Evolutionary conservation across 352 stramenopile species (phyloP).

Genomic region (Phytopythium kandeliae): DNA sequence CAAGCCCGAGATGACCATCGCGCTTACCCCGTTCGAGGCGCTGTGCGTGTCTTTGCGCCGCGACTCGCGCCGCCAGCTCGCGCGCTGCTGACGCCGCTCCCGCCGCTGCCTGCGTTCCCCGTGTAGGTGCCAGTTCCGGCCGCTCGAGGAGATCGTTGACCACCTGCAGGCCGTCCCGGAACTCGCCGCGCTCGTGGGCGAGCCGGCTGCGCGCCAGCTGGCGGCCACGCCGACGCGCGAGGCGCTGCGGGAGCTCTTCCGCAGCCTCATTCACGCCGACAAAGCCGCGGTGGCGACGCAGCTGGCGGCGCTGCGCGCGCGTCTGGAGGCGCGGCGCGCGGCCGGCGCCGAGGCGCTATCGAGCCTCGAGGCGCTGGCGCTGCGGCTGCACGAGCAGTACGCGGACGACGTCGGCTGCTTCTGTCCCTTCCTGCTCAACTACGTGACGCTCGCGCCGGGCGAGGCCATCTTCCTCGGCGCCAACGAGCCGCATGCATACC

Average conservation of each 20-base stretch:
- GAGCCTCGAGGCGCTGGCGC: constrained; percentile 72
- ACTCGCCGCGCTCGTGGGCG: constrained; percentile 68
- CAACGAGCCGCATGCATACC: constrained; percentile 99
- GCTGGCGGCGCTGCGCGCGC: constrained; percentile 68
- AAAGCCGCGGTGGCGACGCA: constrained; percentile 57
- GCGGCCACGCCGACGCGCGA: constrained; percentile 25
- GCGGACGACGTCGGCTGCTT: constrained; percentile 97
- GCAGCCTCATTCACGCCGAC: constrained; percentile 75
- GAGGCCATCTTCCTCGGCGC: constrained; percentile 97
- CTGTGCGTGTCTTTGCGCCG: constrained; percentile 34
- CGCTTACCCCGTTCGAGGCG: constrained; percentile 96
- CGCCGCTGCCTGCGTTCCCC: too few relatives aligned
- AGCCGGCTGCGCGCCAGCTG: constrained; percentile 31
- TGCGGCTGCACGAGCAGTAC: constrained; percentile 94
- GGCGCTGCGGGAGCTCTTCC: constrained; percentile 67
- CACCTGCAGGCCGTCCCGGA: constrained; percentile 88
- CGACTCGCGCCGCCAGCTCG: not conserved
- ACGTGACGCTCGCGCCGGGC: constrained; percentile 92
- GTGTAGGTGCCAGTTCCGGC: constrained; percentile 87
- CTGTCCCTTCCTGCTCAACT: constrained; percentile 98
- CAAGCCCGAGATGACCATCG: constrained; percentile 99
- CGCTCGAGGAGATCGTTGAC: constrained; percentile 89
- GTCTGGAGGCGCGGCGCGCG: constrained; percentile 41
- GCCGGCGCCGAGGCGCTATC: constrained; percentile 20
- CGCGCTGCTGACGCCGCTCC: too few relatives aligned